phyloP scores from a whole-genome alignment of 1,284 basidiomycete genomes.

The Gymnopus androsaceus region DNA sequence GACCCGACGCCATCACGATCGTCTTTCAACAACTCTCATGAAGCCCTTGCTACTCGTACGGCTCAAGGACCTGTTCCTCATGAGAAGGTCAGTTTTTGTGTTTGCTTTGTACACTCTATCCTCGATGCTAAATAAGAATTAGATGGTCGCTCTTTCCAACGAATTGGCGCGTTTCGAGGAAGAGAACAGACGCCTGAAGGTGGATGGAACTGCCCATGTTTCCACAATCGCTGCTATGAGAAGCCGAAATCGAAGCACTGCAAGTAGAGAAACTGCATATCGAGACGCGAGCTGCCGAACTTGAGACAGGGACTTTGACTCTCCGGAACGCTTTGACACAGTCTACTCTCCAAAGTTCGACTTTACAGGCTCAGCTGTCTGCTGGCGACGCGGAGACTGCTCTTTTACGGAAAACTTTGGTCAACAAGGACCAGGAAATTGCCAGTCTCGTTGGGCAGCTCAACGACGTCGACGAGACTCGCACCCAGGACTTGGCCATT shows the following conservation, averaged over 20 bases:
- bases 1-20: not conserved
- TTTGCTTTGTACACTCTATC: not conserved
- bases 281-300: not conserved
- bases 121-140: not conserved
- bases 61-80: not conserved
- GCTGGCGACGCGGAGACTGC: constrained; percentile 9
- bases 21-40: not conserved
- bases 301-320: not conserved
- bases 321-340: not conserved
- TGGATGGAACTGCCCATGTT: not conserved
- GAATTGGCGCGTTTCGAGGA: not conserved
- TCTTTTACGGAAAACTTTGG: constrained; percentile 17
- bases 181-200: not conserved
- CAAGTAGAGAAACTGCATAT: not conserved
- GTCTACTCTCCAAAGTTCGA: not conserved
- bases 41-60: not conserved
- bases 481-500: constrained; percentile 6
- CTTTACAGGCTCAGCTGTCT: not conserved
- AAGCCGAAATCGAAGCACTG: not conserved
- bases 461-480: constrained; percentile 11
- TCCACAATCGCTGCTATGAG: not conserved
- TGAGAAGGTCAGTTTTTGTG: not conserved
- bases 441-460: not conserved
- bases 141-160: not conserved
- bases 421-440: constrained; percentile 10